Evolutionary conservation across 768 basidiomycete species (phyloP).

Genomic region (Russula abietina): DNA sequence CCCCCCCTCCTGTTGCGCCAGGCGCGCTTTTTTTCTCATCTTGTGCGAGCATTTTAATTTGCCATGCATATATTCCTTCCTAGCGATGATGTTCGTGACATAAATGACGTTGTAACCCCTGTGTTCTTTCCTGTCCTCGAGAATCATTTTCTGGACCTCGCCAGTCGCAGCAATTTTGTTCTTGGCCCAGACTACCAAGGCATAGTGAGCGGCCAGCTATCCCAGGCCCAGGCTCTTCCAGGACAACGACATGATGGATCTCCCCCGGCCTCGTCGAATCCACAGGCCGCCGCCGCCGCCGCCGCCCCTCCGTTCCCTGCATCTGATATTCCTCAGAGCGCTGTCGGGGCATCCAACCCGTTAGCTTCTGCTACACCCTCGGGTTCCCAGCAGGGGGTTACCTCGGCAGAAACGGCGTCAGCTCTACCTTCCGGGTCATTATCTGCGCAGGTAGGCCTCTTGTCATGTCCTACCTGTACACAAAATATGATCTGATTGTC

Average conservation of each 20-base stretch:
- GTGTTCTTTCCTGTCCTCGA: background rate
- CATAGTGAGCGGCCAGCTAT: constrained; percentile 9
- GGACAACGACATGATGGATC: constrained; percentile 4
- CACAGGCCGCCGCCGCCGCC: background rate
- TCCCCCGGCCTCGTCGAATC: background rate
- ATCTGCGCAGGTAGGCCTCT: background rate
- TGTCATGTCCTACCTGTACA: background rate
- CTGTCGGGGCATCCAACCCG: background rate
- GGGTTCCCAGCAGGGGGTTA: background rate
- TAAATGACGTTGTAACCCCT: background rate
- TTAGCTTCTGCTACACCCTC: background rate
- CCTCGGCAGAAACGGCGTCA: background rate
- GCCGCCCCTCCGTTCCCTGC: background rate
- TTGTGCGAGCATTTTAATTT: background rate
- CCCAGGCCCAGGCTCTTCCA: constrained; percentile 13
- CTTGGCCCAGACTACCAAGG: constrained; percentile 11
- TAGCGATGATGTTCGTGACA: background rate
- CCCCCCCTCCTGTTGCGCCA: constrained; percentile 8
- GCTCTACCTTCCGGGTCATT: background rate
- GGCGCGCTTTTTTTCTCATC: constrained; percentile 9
- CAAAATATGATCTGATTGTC: background rate
- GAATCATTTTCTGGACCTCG: background rate
- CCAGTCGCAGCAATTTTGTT: constrained; percentile 3
- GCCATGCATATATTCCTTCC: background rate
- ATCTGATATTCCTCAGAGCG: background rate